phyloP scores from a whole-genome alignment of 108 stramenopile species.

The Stephanodiscus triporus region DNA sequence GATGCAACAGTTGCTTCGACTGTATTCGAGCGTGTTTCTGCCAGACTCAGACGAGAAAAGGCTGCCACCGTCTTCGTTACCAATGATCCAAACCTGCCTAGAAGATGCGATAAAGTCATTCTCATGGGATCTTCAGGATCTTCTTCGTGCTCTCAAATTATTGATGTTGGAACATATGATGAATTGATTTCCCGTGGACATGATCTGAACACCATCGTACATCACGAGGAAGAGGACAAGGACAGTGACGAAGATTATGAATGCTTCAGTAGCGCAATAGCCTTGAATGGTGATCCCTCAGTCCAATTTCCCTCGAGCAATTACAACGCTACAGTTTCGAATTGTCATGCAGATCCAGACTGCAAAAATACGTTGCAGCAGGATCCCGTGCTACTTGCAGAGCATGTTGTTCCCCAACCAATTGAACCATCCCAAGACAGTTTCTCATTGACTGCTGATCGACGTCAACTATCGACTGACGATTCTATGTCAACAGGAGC shows the following conservation, averaged over 20 bases:
- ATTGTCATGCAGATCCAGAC: conserved; percentile 76
- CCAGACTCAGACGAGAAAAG: conserved; percentile 52
- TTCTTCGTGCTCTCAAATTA: conserved; percentile 58
- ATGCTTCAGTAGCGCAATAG: not conserved
- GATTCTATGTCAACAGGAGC: conserved; percentile 81
- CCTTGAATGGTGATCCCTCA: conserved; percentile 32
- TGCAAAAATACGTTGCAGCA: conserved; percentile 46
- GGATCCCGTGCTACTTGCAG: conserved; percentile 53
- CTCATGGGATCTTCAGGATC: conserved; percentile 57
- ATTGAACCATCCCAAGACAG: conserved; percentile 20
- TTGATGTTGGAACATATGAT: conserved; percentile 78
- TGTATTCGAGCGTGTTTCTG: conserved; percentile 69
- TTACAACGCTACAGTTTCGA: conserved; percentile 14
- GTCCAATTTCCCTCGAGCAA: conserved; percentile 23
- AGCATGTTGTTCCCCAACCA: conserved; percentile 35
- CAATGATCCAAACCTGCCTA: conserved; percentile 77
- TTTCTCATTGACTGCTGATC: not conserved
- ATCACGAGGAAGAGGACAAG: conserved; percentile 13
- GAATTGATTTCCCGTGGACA: conserved; percentile 70
- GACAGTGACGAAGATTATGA: conserved; percentile 19
- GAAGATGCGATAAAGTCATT: conserved; percentile 76
- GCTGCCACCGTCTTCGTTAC: conserved; percentile 78
- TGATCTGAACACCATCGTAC: conserved; percentile 44
- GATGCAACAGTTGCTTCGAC: conserved; percentile 74
- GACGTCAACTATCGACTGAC: conserved; percentile 60